Evolutionary conservation across 129 eudicot species (phyloP).

Genomic region (Helianthus tuberosus): DNA sequence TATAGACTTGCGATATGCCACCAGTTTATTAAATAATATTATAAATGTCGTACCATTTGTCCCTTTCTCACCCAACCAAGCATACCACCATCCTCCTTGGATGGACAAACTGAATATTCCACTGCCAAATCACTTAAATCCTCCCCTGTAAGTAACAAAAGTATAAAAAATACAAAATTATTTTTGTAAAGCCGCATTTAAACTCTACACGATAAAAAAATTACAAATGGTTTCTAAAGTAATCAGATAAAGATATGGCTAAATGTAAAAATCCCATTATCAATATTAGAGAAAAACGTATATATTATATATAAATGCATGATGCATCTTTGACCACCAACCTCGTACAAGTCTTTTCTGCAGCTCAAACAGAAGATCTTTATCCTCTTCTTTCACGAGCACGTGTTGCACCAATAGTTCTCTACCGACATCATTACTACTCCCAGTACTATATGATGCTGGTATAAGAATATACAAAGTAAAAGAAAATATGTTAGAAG

Average conservation of each 20-base stretch:
- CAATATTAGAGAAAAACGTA: not conserved
- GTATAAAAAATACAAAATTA: not conserved
- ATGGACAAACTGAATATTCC: slow-evolving; percentile 85
- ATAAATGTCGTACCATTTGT: slow-evolving; percentile 66
- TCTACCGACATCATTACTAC: slow-evolving; percentile 48
- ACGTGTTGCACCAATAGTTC: slow-evolving; percentile 81
- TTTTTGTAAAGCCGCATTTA: not conserved
- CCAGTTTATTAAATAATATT: not conserved
- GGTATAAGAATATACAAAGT: slow-evolving; percentile 20
- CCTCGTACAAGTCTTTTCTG: slow-evolving; percentile 69
- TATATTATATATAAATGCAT: not conserved
- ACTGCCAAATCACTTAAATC: slow-evolving; percentile 91
- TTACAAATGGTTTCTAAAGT: not conserved
- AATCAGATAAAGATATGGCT: not conserved
- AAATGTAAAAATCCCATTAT: not conserved
- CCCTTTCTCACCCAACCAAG: slow-evolving; percentile 99
- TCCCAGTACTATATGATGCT: slow-evolving; percentile 58
- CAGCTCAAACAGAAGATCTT: slow-evolving; percentile 57
- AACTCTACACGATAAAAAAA: not conserved
- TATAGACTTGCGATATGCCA: slow-evolving; percentile 1
- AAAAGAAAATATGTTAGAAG: not conserved
- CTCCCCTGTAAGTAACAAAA: slow-evolving; percentile 59
- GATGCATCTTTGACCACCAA: slow-evolving; percentile 17
- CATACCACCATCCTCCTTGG: slow-evolving; percentile 96
- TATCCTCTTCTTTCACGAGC: slow-evolving; percentile 72